A percentile compares a stretch with the other conserved stretches of the same genome.
Evolutionary conservation across 352 stramenopile genomes (phyloP).

Genomic region (Thraustochytrium striatum): DNA sequence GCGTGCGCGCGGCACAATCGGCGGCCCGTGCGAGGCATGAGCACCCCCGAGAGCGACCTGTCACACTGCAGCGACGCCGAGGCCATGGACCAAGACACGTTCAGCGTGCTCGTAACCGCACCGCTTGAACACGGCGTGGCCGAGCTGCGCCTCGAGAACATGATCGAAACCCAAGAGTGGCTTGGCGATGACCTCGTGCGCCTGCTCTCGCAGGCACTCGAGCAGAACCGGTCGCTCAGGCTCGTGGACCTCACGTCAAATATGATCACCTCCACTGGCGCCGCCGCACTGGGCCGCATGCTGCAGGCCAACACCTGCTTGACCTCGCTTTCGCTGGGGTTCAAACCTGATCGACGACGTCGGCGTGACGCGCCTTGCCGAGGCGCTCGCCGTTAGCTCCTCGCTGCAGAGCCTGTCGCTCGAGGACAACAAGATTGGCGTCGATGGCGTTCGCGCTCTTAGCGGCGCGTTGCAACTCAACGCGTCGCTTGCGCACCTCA

Average conservation of each 20-base stretch:
- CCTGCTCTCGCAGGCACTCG: not conserved
- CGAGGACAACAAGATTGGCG: constrained; percentile 55
- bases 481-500: constrained; percentile 50
- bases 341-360: constrained; percentile 28
- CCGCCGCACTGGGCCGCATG: not conserved
- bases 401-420: constrained; percentile 35
- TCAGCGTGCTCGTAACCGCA: not conserved
- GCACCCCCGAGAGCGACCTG: no score
- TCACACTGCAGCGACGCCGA: not conserved
- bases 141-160: not conserved
- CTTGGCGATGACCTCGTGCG: constrained; percentile 34
- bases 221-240: not conserved
- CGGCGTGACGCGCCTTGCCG: not conserved
- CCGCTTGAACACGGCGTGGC: constrained; percentile 13
- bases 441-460: constrained; percentile 54
- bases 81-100: constrained; percentile 38
- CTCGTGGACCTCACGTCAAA: constrained; percentile 30
- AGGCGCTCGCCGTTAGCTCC: not conserved
- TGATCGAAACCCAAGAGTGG: constrained; percentile 37
- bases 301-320: not conserved
- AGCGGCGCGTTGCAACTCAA: constrained; percentile 56
- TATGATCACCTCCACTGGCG: constrained; percentile 2
- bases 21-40: no score
- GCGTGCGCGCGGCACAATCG: no score
- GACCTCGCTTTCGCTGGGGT: not conserved